phyloP scores from a whole-genome alignment of 2,329 filamentous ascomycete genomes.

The Cytospora paraplurivora region DNA sequence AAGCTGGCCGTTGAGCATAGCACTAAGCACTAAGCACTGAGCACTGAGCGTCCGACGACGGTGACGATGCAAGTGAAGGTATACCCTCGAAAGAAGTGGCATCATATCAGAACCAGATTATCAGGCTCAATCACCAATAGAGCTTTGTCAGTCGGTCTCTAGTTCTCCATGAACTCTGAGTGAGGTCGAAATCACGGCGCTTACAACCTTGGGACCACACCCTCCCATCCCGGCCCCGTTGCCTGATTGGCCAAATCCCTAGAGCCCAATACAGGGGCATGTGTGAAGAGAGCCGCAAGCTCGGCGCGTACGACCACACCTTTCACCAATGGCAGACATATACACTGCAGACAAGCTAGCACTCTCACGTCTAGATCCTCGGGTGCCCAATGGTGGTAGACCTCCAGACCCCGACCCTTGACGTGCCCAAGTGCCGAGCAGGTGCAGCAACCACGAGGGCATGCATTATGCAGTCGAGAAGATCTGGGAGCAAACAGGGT shows the following conservation, averaged over 20 bases:
- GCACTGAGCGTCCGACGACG: too few relatives aligned
- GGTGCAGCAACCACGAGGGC: slow-evolving; percentile 16
- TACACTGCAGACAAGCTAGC: slow-evolving; percentile 12
- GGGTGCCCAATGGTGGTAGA: slow-evolving; percentile 16
- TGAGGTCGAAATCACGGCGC: slow-evolving; percentile 22
- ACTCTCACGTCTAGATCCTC: slow-evolving; percentile 10
- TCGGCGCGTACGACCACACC: slow-evolving; percentile 24
- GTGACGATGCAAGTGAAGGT: too few relatives aligned
- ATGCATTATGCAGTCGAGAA: slow-evolving; percentile 15
- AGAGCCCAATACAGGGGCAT: slow-evolving; percentile 20
- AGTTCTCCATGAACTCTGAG: slow-evolving; percentile 1
- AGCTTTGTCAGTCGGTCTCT: not conserved
- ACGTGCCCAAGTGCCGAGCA: slow-evolving; percentile 22
- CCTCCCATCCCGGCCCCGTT: not conserved
- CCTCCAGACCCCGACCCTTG: not conserved
- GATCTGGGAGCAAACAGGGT: slow-evolving; percentile 21
- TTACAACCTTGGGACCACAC: slow-evolving; percentile 12
- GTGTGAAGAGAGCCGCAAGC: slow-evolving; percentile 22
- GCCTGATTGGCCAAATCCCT: slow-evolving; percentile 13
- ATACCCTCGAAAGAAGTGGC: not conserved
- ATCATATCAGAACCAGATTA: not conserved
- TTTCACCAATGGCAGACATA: slow-evolving; percentile 21
- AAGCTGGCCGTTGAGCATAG: too few relatives aligned
- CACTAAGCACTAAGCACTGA: too few relatives aligned
- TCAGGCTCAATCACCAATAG: not conserved